A percentile compares a stretch with the other conserved stretches of the same genome.
These are phyloP conservation scores for Coemansia sp. DNA, from an alignment of 192 early-diverging fungal genomes.

Conservation along the genomic window DNA sequence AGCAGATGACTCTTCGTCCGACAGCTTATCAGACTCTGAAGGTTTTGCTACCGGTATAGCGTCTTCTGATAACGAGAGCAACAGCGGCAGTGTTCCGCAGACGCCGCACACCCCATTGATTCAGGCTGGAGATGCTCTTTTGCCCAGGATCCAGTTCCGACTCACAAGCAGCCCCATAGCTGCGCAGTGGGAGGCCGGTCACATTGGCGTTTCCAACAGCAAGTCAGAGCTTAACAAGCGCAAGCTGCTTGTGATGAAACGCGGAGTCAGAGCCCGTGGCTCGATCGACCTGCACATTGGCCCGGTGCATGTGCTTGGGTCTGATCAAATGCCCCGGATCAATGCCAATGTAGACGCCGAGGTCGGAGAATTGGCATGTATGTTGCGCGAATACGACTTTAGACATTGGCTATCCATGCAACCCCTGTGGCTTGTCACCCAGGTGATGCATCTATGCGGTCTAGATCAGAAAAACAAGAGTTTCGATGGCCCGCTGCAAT, in stretches of 20 bases:
- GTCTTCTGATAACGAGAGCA: neutral
- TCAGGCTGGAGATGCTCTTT: slow-evolving; percentile 6
- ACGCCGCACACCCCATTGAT: neutral
- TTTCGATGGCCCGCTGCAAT: neutral
- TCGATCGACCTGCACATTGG: slow-evolving; percentile 19
- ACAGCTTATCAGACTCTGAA: neutral
- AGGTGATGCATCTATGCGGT: slow-evolving; percentile 12
- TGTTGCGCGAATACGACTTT: slow-evolving; percentile 49
- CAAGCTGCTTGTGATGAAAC: slow-evolving; percentile 21
- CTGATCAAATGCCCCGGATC: slow-evolving; percentile 9
- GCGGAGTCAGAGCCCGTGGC: slow-evolving; percentile 33
- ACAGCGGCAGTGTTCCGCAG: neutral
- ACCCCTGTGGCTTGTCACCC: slow-evolving; percentile 46
- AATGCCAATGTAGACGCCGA: slow-evolving; percentile 28
- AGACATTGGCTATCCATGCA: slow-evolving; percentile 52
- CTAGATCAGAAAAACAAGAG: slow-evolving; percentile 10
- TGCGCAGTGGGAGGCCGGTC: slow-evolving; percentile 27
- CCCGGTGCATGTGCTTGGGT: neutral
- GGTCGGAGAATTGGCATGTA: slow-evolving; percentile 25
- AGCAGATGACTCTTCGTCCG: neutral
- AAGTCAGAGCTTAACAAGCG: slow-evolving; percentile 5
- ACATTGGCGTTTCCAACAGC: neutral
- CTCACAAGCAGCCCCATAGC: slow-evolving; percentile 39
- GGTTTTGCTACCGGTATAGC: slow-evolving; percentile 15
- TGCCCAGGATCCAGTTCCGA: slow-evolving; percentile 26